phyloP scores from a whole-genome alignment of 2,329 filamentous ascomycete species.

The Aspergillus pseudotamarii region DNA sequence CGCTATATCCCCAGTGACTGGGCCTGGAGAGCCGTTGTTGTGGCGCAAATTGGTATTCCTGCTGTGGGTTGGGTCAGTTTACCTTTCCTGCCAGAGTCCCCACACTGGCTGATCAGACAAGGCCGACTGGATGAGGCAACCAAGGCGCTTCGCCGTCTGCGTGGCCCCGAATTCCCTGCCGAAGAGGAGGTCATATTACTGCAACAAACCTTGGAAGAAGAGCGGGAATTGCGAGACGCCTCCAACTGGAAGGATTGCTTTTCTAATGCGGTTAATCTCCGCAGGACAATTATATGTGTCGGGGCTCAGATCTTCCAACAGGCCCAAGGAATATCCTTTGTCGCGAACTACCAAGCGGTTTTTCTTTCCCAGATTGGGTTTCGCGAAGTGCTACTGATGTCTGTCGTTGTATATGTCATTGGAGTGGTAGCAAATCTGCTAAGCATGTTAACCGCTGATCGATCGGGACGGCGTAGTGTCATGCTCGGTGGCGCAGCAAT shows the following conservation, averaged over 20 bases:
- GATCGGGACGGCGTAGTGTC: not conserved
- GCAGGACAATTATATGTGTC: constrained; percentile 1
- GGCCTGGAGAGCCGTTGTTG: constrained; percentile 8
- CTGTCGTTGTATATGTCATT: constrained; percentile 7
- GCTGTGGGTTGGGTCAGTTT: not conserved
- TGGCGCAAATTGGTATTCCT: constrained; percentile 10
- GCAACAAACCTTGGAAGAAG: not conserved
- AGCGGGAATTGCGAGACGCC: not conserved
- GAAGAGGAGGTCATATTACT: not conserved
- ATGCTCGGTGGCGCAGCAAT: not conserved
- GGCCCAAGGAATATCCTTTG: constrained; percentile 10
- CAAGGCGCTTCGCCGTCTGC: not conserved
- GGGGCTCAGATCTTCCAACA: constrained; percentile 11
- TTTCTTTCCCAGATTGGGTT: constrained; percentile 16
- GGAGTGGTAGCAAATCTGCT: not conserved
- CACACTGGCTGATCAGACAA: constrained; percentile 1
- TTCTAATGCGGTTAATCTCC: not conserved
- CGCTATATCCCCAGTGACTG: constrained; percentile 8
- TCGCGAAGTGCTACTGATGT: constrained; percentile 8
- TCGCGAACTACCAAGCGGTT: constrained; percentile 17
- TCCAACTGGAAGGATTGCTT: constrained; percentile 3
- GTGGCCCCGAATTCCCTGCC: not conserved
- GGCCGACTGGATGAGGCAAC: not conserved
- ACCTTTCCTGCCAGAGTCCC: constrained; percentile 4
- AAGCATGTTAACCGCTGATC: not conserved